Base-by-base conservation (phyloP, 116 monocot genomes). In the Phalaenopsis hybrid region DNA sequence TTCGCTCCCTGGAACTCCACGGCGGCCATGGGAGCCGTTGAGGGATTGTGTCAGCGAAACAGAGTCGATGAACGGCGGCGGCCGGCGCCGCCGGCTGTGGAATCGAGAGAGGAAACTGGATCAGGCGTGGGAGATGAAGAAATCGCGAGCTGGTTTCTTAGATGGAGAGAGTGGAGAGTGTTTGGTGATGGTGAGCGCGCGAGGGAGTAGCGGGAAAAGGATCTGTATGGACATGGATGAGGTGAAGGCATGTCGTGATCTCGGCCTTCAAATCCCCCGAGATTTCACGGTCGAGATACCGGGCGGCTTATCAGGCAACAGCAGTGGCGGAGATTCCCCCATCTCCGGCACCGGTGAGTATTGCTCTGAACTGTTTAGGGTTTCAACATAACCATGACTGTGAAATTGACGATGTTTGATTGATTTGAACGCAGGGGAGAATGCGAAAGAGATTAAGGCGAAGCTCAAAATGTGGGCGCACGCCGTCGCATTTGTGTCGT, bases 191-290 rank as follows among this genome's bases (percentile, higher is more conserved):
- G 76, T 88, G 20, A 31, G 79, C 76, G 81, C 82, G 17, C 45
- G 67, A 23, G 45, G 79, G 55, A 20, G 65, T 25, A 21, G 51
- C 31, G 44, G 59, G 7, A 78, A 80, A 2, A 34, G 83, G 18
- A 82, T 93, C n/a, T 78, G 78, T 11, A 93, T 93, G 93, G 89
- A 93, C 80, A 82, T 89, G 77, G 88, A 89, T 10, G 93, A 93
- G 86, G 87, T 93, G 15, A 86, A 76, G 82, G 93, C 89, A 4
- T 93, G 91, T 78, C 82, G 89, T 7, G 93, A 93, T 8, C 85
- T 93, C 55, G 93, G 93, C 1, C 74, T 93, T 34, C 81, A 81
- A 63, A 84, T 93, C 44, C 92, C 92, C 3, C 79, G 77, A 21
- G 93, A 93, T 31, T 93, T 91, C 85, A 93, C 86, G 0, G 88